phyloP scores from a whole-genome alignment of 169 alveolate species.

The Babesia sp. region DNA sequence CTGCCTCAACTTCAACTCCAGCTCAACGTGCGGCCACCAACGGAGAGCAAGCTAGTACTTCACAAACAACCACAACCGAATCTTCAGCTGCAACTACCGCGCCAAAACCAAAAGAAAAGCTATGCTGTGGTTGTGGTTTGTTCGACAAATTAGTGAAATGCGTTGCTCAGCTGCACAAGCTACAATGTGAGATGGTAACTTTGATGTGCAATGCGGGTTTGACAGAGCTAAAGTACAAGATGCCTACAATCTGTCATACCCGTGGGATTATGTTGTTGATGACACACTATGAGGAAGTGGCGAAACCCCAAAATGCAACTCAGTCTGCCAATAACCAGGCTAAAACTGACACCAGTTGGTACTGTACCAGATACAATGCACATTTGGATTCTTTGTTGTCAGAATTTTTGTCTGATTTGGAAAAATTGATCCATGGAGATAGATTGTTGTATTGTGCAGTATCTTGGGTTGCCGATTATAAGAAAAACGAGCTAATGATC shows the following conservation, averaged over 20 bases:
- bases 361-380: neutral
- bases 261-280: neutral
- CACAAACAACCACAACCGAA: neutral
- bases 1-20: neutral
- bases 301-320: neutral
- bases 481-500: neutral
- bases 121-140: conserved; percentile 6
- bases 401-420: neutral
- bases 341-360: neutral
- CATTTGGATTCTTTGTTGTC: neutral
- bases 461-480: neutral
- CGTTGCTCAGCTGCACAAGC: neutral
- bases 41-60: neutral
- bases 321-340: neutral
- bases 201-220: neutral
- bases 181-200: neutral
- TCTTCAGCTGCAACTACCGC: neutral
- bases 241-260: conserved; percentile 12
- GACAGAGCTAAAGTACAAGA: neutral
- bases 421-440: neutral
- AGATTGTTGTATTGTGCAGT: neutral
- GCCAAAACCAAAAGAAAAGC: neutral
- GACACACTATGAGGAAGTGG: neutral
- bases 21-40: neutral
- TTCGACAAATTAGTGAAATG: neutral